Evolutionary conservation across 257 asterid species (phyloP).

Genomic region (Schizonepeta tenuifolia): DNA sequence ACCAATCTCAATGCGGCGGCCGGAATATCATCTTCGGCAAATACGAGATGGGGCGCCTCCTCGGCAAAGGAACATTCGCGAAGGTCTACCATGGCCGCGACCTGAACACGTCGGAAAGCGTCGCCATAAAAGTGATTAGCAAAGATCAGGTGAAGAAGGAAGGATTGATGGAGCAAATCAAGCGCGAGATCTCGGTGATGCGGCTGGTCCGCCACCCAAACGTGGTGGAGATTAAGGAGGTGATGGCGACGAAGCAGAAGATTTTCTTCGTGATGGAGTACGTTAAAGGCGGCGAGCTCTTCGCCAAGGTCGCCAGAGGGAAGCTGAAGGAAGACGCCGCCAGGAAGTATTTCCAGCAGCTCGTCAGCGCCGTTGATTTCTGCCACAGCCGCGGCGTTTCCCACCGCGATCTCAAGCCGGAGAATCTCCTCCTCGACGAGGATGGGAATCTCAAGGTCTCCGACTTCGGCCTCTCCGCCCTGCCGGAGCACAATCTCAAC

Average conservation of each 20-base stretch:
- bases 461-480: conserved; percentile 80
- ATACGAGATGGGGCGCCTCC: conserved; percentile 77
- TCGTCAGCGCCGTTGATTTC: conserved; percentile 73
- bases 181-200: conserved; percentile 77
- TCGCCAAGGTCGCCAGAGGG: conserved; percentile 58
- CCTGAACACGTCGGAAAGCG: conserved; percentile 61
- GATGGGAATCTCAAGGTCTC: conserved; percentile 67
- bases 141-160: conserved; percentile 62
- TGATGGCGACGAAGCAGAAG: conserved; percentile 78
- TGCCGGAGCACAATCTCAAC: conserved; percentile 62
- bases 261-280: conserved; percentile 79
- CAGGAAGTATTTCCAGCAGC: conserved; percentile 75
- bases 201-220: conserved; percentile 76
- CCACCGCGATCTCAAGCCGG: conserved; percentile 82
- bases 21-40: conserved; percentile 59
- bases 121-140: conserved; percentile 76
- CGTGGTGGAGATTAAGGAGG: conserved; percentile 78
- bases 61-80: conserved; percentile 85
- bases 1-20: background rate
- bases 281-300: conserved; percentile 80
- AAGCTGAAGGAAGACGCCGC: conserved; percentile 60
- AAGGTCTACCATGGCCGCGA: conserved; percentile 70
- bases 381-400: conserved; percentile 90
- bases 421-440: conserved; percentile 76
- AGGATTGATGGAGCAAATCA: conserved; percentile 68